These are phyloP conservation scores for Silene conica DNA, from an alignment of 148 eudicot genomes.

Conservation along the genomic window DNA sequence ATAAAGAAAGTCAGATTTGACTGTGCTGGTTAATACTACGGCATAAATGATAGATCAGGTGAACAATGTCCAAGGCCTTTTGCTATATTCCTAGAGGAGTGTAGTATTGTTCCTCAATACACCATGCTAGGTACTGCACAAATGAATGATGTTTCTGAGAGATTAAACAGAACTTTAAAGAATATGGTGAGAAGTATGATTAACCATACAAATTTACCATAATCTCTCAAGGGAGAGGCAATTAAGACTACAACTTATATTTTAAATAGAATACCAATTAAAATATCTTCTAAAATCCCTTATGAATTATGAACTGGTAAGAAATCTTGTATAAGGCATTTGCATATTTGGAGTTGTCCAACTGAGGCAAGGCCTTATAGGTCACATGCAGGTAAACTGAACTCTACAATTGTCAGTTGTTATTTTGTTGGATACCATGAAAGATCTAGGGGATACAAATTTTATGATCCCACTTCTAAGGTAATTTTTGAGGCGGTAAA, in stretches of 20 bases:
- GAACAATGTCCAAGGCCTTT: neutral
- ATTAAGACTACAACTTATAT: too few relatives aligned
- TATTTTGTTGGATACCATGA: neutral
- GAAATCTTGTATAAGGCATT: neutral
- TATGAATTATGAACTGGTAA: neutral
- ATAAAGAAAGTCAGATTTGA: too few relatives aligned
- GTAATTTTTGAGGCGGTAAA: neutral
- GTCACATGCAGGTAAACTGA: slow-evolving; percentile 6
- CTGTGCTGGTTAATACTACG: neutral
- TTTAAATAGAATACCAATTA: too few relatives aligned
- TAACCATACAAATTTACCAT: too few relatives aligned
- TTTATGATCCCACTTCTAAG: too few relatives aligned
- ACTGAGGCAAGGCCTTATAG: neutral
- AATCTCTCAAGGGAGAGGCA: too few relatives aligned
- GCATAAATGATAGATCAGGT: too few relatives aligned
- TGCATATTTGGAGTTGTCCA: slow-evolving; percentile 16
- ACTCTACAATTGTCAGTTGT: slow-evolving; percentile 5
- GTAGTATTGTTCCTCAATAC: neutral
- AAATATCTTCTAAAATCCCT: too few relatives aligned
- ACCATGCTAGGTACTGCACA: neutral
- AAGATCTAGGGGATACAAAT: too few relatives aligned
- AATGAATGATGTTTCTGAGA: neutral
- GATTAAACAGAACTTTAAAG: neutral
- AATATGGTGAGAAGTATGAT: neutral
- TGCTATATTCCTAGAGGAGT: neutral